Base-by-base conservation (phyloP, 1,139 yeast genomes). In the Blastobotrys petasosporus region DNA sequence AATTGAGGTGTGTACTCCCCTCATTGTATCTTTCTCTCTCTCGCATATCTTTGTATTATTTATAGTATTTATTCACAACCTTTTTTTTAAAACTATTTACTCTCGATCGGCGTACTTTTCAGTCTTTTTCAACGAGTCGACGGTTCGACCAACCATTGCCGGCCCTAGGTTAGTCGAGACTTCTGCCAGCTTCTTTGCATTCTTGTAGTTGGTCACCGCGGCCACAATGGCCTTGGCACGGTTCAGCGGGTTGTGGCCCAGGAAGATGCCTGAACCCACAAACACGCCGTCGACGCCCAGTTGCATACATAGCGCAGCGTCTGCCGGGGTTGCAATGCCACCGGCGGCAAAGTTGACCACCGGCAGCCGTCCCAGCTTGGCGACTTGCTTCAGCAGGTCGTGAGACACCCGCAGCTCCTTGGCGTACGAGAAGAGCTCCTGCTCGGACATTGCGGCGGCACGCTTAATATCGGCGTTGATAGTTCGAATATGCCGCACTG, bases 331-430 rank as follows among this genome's bases (percentile, higher is more conserved):
- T 9, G 94, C 94, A 45, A 85, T 83, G 53, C 95, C 95, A 43
- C 95, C 95, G 38, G 94, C 94, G 36, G 94, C 94, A 64, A 85
- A 85, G 70, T 84, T 85, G 47, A 85, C 94, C 41, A 85, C 94
- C 1, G 92, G 92, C 54, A 85, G 74, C 55, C 80, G 79, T 36
- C 87, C 87, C 10, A 69, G 66, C 54, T 70, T 67, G 41, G 73
- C 74, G 20, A 52, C 45, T 49, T 74, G 69, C 54, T 74, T 65
- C 52, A 85, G 68, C 44, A 78, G 65, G 13, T 71, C 73, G 29
- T 70, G 69, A 13, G 86, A 80, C 16, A 84, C 87, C 53, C 88
- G 74, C 51, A 77, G 67, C 52, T 76, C 77, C 51, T 70, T 65
- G 32, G 94, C 90, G 54, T 68, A 72, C 12, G 64, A 69, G 44